Percentiles rank a stretch among this genome's conserved stretches.
Conservation (phyloP, 1,139 yeast genomes). For the Yamadazyma sp. region DNA sequence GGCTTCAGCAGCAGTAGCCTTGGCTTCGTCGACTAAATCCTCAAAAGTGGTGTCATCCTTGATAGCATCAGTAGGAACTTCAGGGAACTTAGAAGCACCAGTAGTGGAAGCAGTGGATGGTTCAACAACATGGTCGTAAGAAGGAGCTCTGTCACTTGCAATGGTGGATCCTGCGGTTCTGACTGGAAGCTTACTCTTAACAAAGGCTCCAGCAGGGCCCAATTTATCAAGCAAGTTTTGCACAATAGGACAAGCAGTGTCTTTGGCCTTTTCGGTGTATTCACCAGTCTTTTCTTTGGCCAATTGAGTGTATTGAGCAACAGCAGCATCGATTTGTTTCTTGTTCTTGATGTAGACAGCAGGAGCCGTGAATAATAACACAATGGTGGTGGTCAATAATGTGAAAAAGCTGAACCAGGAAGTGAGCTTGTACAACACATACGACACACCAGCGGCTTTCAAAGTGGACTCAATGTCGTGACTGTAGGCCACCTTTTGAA, state of each 20-base stretch:
- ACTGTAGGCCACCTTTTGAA: conserved; percentile 64
- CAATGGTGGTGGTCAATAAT: conserved; percentile 54
- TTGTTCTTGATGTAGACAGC: conserved; percentile 71
- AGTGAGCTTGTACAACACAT: conserved; percentile 69
- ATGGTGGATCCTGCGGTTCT: conserved; percentile 77
- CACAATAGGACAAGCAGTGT: conserved; percentile 51
- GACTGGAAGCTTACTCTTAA: conserved; percentile 60
- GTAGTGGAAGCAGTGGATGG: conserved; percentile 24
- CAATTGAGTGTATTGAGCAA: conserved; percentile 54
- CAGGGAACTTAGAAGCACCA: conserved; percentile 49
- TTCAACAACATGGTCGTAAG: conserved; percentile 12
- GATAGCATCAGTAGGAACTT: conserved; percentile 38
- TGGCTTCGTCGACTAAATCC: conserved; percentile 25
- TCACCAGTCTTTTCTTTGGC: conserved; percentile 60
- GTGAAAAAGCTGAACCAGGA: conserved; percentile 76
- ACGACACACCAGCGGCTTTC: conserved; percentile 68
- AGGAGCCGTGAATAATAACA: conserved; percentile 74
- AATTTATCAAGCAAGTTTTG: conserved; percentile 51
- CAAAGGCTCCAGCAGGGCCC: conserved; percentile 63
- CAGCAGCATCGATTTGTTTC: conserved; percentile 75
- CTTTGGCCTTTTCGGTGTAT: conserved; percentile 49
- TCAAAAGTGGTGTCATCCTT: conserved; percentile 27
- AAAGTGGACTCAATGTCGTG: conserved; percentile 68
- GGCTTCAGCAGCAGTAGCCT: conserved; percentile 15
- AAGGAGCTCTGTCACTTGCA: conserved; percentile 37